Base-by-base conservation (phyloP, 768 basidiomycete species). In the Lentinula guzmanii region DNA sequence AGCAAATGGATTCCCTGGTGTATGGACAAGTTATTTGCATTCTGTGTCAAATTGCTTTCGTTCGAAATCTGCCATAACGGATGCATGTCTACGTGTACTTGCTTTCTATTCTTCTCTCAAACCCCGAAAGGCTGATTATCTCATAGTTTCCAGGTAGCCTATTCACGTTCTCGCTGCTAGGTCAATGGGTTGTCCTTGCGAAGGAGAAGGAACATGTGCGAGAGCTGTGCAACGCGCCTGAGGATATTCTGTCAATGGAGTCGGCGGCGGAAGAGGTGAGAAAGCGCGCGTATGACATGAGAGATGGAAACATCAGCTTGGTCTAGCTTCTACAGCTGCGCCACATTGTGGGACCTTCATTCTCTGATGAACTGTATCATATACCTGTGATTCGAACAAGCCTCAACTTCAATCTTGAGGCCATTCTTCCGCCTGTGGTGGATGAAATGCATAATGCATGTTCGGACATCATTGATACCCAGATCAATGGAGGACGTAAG, bases 311-410 rank as follows among this genome's bases (percentile, higher is more conserved):
- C 11, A 11, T 45, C 13, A 16, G 41, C 15, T 9, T 43, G 39
- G 7, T 53, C 3, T 52, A 77, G 74, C 70, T 75, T 58, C 68
- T 77, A 61, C 74, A 75, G 62, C 70, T 75, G 58, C 71, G 72
- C 58, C 74, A 77, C 62, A 75, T 73, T 11, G 69, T 79, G 18
- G 77, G 77, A 33, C 39, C 68, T 11, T 68, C 70, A 43, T 67
- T 75, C 10, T 69, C 70, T 54, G 66, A 67, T 13, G 70, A 72
- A 56, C 70, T 70, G 15, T 78, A 77, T 61, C 77, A 79, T 50
- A 68, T 74, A 18, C 58, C 69, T 13, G 72, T 73, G 50, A 55
- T 76, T 16, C 70, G 70, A 50, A 62, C 58, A 31, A 71, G 70
- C 2, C 67, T 78, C 61, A 77, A 64, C 43, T 70, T 72, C 57